Evolutionary conservation across 2,329 filamentous ascomycete species (phyloP), one percentile per base, ranked within the genome.

Genomic region (Diplodia seriata): DNA sequence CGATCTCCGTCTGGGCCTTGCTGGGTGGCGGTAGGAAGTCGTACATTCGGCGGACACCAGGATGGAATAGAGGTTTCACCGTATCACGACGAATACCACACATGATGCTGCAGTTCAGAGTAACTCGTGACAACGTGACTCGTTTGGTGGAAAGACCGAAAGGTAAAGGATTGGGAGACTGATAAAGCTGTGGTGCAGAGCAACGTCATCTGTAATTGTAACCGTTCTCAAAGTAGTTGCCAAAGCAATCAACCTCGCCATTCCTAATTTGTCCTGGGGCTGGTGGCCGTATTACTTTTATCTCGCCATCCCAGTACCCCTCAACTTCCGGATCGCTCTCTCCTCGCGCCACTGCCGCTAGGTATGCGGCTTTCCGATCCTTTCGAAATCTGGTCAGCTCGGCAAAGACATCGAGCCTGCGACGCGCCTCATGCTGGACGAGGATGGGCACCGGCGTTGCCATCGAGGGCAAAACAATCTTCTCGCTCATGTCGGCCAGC

Each of bases 231-330:
- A 83, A 86, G 67, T 82, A 81, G 73, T 86, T 86, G 3, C 84
- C 84, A 74, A 84, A 86, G 72, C 82, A 83, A 72, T 83, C 82
- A 49, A 85, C 83, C 36, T 76, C 54, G 57, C 80, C 77, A 82
- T 64, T 81, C 77, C 12, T 75, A 73, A 65, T 38, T 47, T 1
- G 26, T 26, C 53, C 26, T 7, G 0, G 75, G 76, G 36, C 36
- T 14, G 76, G 74, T 18, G 76, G 76, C n/a, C 86, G 78, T n/a
- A 89, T 78, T 36, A 89, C 81, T 65, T 85, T 85, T 29, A 89
- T 82, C 40, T 86, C 80, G 6, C 87, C 87, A 36, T 84, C 82
- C 87, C 87, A 89, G 70, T 86, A 82, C 0, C 87, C 87, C 67
- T 87, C 84, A 0, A 87, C 81, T 15, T 76, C 74, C 23, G 76